Base-by-base conservation (phyloP, 768 basidiomycete genomes). In the Tulasnella sp. region DNA sequence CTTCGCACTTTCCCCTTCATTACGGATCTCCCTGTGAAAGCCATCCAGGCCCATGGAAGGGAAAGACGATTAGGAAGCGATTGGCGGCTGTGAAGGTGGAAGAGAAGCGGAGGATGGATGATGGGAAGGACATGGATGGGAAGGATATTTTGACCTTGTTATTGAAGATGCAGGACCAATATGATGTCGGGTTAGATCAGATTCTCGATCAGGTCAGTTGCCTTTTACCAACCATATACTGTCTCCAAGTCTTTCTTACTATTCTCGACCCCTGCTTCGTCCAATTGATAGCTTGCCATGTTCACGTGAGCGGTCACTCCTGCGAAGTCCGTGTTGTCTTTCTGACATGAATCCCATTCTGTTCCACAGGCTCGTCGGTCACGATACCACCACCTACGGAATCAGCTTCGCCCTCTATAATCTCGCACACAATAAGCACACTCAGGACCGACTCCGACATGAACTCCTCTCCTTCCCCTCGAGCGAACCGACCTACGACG, bases 381-480 rank as follows among this genome's bases (percentile, higher is more conserved):
- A 74, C 64, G 75, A 76, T 62, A 75, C 75, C 2, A 74, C 19
- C 49, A 27, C 30, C 24, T 67, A 65, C 50, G 69, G 72, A 46
- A 58, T 75, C 30, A 66, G 61, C 53, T 75, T 73, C 65, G 70
- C 72, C 4, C 65, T 78, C 10, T 69, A 70, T 60, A 69, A 73
- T 60, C 67, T 76, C n/a, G 74, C 76, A 7, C 67, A 68, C 24
- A 60, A 74, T 48, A 72, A 71, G 1, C 70, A 68, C 8, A 60
- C 71, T 43, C 76, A 76, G 68, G 49, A 69, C 29, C 63, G 65
- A 19, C 70, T 78, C 0, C 73, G 74, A 21, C 68, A 71, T 5
- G 77, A 78, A 63, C 62, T 77, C 9, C 63, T 67, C 29, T 38
- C 60, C 1, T 53, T 65, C 42, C 57, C 57, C n/a, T 44, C 29